Evolutionary conservation across 257 asterid genomes (phyloP).

Genomic region (Przewalskia tangutica): DNA sequence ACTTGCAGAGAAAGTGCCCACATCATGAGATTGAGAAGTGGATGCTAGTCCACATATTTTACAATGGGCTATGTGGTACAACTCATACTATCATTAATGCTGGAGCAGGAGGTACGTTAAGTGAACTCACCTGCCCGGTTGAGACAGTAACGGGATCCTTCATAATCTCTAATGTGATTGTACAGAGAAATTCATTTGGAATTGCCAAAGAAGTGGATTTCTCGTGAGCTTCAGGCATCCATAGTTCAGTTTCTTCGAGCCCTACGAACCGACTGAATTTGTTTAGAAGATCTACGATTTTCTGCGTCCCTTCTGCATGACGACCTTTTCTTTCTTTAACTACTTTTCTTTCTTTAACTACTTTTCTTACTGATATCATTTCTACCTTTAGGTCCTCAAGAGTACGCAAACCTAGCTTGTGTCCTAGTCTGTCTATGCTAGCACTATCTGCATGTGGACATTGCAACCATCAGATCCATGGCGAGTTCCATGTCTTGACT

Average conservation of each 20-base stretch:
- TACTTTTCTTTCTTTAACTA: no score
- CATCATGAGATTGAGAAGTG: no score
- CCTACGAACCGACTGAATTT: conserved; percentile 51
- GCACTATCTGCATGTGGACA: conserved; percentile 66
- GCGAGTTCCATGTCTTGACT: conserved; percentile 87
- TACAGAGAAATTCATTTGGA: conserved; percentile 81
- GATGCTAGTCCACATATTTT: no score
- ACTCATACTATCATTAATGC: no score
- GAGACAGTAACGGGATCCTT: conserved; percentile 77
- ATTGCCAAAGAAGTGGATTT: conserved; percentile 24
- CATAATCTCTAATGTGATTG: conserved; percentile 79
- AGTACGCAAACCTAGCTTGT: conserved; percentile 49
- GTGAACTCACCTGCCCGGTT: conserved; percentile 60
- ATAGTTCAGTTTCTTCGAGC: conserved; percentile 25
- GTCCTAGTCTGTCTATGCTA: conserved; percentile 65
- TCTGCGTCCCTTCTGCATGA: conserved; percentile 35
- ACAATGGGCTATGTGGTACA: no score
- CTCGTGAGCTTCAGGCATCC: conserved; percentile 11
- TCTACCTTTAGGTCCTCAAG: conserved; percentile 50
- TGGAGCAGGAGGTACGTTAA: no score
- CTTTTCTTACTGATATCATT: conserved; percentile 42
- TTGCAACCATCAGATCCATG: conserved; percentile 75
- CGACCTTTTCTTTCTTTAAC: conserved; percentile 38
- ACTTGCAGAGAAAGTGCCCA: no score
- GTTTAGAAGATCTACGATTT: conserved; percentile 38